Conservation (phyloP, 2,329 filamentous ascomycete genomes). For the Colletotrichum sp. region DNA sequence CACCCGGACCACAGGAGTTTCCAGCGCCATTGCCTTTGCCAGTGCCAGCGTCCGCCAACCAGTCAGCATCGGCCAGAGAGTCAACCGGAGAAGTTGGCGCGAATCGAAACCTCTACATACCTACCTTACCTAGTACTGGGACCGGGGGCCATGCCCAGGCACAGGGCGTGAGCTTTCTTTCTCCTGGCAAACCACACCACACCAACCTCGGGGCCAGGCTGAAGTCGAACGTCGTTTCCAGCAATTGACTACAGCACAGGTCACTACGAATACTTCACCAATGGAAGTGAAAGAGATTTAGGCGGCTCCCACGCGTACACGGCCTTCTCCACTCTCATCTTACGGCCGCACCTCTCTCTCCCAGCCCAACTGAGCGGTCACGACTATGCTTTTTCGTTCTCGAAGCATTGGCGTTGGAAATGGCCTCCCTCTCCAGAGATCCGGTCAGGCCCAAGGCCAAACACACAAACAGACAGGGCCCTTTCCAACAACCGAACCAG, state of each 20-base stretch:
- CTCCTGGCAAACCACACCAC: too few relatives aligned
- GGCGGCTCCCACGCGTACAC: background rate
- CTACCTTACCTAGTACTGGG: too few relatives aligned
- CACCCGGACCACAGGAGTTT: background rate
- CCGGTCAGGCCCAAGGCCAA: background rate
- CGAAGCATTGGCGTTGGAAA: constrained; percentile 1
- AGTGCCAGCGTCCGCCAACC: background rate
- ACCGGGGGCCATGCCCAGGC: too few relatives aligned
- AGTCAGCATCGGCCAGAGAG: too few relatives aligned
- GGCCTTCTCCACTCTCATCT: background rate
- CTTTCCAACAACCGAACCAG: background rate
- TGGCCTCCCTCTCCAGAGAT: background rate
- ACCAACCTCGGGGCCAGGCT: too few relatives aligned
- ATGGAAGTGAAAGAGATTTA: background rate
- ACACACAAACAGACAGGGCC: background rate
- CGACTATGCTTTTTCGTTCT: constrained; percentile 14
- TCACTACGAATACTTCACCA: background rate
- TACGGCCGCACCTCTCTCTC: constrained; percentile 11
- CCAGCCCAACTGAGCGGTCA: background rate
- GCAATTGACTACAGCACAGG: background rate
- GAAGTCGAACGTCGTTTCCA: too few relatives aligned
- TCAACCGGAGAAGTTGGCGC: too few relatives aligned
- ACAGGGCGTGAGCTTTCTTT: too few relatives aligned
- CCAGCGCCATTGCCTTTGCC: too few relatives aligned
- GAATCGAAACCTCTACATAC: too few relatives aligned